Conservation (phyloP, 1,284 basidiomycete species). For the Ustilago crameri region DNA sequence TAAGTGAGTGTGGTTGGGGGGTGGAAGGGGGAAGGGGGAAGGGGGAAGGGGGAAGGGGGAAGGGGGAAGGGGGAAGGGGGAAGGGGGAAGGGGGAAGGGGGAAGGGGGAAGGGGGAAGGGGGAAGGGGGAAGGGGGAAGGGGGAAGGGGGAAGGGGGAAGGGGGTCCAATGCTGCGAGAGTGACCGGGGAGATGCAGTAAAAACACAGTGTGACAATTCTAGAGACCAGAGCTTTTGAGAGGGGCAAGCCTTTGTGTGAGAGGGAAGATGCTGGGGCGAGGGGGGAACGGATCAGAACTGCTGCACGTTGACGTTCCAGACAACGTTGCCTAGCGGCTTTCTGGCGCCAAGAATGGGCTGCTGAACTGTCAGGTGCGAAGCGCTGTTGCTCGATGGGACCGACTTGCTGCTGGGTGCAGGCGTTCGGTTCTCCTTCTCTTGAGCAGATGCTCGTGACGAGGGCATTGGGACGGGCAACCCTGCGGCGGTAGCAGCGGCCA, state of each 20-base stretch:
- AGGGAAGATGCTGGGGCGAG: not conserved
- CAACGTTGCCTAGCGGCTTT: conserved; percentile 37
- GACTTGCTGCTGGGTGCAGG: conserved; percentile 15
- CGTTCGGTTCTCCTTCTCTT: conserved; percentile 33
- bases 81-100: not conserved
- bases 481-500: conserved; percentile 40
- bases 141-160: not conserved
- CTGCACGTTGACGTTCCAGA: conserved; percentile 49
- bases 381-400: conserved; percentile 24
- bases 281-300: conserved; percentile 24
- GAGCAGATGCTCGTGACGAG: conserved; percentile 31
- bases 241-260: conserved; percentile 17
- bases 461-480: conserved; percentile 40
- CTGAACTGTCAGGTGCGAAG: conserved; percentile 36
- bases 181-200: conserved; percentile 25
- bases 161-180: conserved; percentile 20
- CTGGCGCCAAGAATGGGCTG: conserved; percentile 35
- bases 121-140: not conserved
- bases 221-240: conserved; percentile 1
- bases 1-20: conserved; percentile 9
- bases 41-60: no score
- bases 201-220: conserved; percentile 40
- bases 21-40: not conserved
- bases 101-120: not conserved
- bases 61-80: not conserved